Evolutionary conservation across 2,329 filamentous ascomycete genomes (phyloP).

Genomic region (Alternaria brassicicola): DNA sequence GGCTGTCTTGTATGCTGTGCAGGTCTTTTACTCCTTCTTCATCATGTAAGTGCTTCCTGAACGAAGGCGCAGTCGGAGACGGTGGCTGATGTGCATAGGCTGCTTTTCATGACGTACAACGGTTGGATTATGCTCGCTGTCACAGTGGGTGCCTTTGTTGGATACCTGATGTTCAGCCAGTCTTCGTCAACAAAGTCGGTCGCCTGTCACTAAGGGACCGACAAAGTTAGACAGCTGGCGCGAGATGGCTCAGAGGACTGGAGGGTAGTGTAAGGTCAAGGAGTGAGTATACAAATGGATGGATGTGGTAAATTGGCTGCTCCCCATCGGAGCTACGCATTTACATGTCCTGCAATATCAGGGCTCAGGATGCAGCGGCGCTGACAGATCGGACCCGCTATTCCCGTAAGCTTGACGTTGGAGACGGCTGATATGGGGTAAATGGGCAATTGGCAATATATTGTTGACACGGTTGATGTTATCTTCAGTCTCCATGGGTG

Average conservation of each 20-base stretch:
- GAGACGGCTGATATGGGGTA: not conserved
- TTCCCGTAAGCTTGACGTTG: not conserved
- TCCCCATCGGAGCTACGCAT: not conserved
- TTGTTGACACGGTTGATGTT: not conserved
- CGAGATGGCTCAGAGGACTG: not conserved
- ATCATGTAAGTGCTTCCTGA: slow-evolving; percentile 79
- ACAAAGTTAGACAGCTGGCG: not conserved
- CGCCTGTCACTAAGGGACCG: slow-evolving; percentile 74
- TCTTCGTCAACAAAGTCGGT: slow-evolving; percentile 80
- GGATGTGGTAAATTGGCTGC: not conserved
- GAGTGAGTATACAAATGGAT: not conserved
- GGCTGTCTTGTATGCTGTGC: slow-evolving; percentile 82
- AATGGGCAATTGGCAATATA: not conserved
- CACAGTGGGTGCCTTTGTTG: slow-evolving; percentile 83
- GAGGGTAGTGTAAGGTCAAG: not conserved
- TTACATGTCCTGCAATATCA: slow-evolving; percentile 13
- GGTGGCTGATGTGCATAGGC: slow-evolving; percentile 62
- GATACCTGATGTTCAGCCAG: slow-evolving; percentile 78
- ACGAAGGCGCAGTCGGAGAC: not conserved
- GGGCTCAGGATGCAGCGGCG: not conserved
- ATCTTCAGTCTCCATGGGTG: not conserved
- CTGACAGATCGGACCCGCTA: not conserved
- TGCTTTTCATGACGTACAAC: slow-evolving; percentile 99
- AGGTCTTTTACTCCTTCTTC: slow-evolving; percentile 99
- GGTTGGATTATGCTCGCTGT: slow-evolving; percentile 96